Base-by-base conservation (phyloP, 352 stramenopile genomes). In the Phytophthora podocarpi region DNA sequence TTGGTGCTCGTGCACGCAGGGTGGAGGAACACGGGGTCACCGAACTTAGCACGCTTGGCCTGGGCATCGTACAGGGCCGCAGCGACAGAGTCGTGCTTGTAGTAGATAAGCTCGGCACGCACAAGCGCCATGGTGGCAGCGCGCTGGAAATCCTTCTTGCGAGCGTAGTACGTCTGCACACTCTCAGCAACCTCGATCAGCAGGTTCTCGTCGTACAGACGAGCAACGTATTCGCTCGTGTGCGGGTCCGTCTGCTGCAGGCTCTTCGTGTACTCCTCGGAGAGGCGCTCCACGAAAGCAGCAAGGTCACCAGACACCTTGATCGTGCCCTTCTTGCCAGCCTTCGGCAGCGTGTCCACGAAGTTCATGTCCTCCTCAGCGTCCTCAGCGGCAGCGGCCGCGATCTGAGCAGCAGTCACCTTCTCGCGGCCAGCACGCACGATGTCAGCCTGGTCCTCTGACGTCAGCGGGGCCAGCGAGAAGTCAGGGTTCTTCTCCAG, bases 201-300 rank as follows among this genome's bases (percentile, higher is more conserved):
- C 47, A 93, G 77, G 8, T 82, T 84, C 74, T 99, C 97, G 69
- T 99, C 96, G 21, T 88, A 90, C 45, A 99, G 81, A 28, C 96
- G 89, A 18, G 76, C 65, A 35, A 99, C 91, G 76, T 99, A 99
- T 62, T 99, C 95, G 48, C 90, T 82, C 47, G 96, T 98, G 80
- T 99, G 95, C 43, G 96, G 94, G 65, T 98, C 97, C 28, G 93
- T 98, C 52, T 97, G 90, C 76, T 99, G 97, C n/a, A 99, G 71
- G 32, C 75, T 91, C 87, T 99, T 99, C 57, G 82, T 98, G 83
- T 99, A 99, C 76, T 99, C 97, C 65, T 99, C 96, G 46, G 97
- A 93, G 18, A 99, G 82, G 34, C 94, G 91, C 37, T 93, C 87
- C 28, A 99, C 80, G 57, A 97, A 98, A 18, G 82, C 74, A 7